Percentiles rank a stretch among this genome's conserved stretches.
Evolutionary conservation across 2,329 filamentous ascomycete species (phyloP).

Genomic region (Cryphonectria japonica): DNA sequence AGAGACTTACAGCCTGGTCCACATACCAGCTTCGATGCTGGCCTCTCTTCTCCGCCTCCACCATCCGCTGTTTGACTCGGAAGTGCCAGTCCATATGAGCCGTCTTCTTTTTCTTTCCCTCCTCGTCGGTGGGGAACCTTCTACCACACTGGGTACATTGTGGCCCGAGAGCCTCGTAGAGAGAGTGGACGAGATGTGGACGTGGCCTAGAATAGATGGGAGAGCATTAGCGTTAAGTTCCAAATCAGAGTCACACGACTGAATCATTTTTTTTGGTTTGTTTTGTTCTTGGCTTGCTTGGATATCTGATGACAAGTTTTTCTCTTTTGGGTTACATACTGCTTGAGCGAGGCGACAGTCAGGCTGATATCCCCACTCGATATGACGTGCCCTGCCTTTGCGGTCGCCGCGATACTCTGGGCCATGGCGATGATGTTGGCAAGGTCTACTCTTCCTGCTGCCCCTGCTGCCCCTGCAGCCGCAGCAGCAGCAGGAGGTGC

Average conservation of each 20-base stretch:
- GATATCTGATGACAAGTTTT: neutral
- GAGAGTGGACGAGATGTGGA: slow-evolving; percentile 70
- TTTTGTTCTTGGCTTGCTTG: neutral
- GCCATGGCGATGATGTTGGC: slow-evolving; percentile 34
- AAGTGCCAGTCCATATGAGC: slow-evolving; percentile 99
- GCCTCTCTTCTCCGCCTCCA: slow-evolving; percentile 81
- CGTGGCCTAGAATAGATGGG: slow-evolving; percentile 60
- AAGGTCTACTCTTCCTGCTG: slow-evolving; percentile 34
- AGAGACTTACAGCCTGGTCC: slow-evolving; percentile 72
- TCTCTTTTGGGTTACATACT: slow-evolving; percentile 53
- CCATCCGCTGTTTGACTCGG: slow-evolving; percentile 85
- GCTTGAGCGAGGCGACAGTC: slow-evolving; percentile 71
- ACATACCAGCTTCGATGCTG: slow-evolving; percentile 96
- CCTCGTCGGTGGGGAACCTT: slow-evolving; percentile 76
- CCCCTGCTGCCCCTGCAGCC: slow-evolving; percentile 12
- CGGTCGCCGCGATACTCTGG: slow-evolving; percentile 27
- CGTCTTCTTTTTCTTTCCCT: slow-evolving; percentile 83
- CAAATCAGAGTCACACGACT: neutral
- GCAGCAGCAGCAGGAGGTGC: neutral
- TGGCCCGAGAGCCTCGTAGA: slow-evolving; percentile 83
- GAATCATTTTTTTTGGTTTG: neutral
- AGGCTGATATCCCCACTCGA: slow-evolving; percentile 55
- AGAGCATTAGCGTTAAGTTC: neutral
- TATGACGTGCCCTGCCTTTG: slow-evolving; percentile 29
- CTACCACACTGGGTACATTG: slow-evolving; percentile 91